Conservation (phyloP, 305 asterid genomes). For the Stenogyne calaminthoides region DNA sequence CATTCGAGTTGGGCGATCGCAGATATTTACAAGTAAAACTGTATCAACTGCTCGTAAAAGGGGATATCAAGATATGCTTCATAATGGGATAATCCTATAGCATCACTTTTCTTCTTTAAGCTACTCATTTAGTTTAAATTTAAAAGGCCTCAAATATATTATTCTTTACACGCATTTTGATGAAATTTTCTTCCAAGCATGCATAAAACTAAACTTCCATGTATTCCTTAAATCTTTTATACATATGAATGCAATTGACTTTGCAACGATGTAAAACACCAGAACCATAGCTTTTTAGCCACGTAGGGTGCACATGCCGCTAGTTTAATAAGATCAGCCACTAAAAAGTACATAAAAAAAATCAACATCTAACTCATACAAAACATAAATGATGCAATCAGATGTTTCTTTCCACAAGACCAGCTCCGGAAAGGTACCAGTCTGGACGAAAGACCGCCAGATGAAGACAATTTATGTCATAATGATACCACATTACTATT, state of each 20-base stretch:
- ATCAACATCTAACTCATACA: neutral
- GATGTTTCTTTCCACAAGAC: neutral
- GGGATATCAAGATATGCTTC: no score
- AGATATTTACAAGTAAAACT: no score
- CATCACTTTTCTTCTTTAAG: no score
- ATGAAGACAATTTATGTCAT: no score
- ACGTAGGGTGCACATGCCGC: neutral
- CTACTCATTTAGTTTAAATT: no score
- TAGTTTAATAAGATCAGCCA: neutral
- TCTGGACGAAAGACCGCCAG: neutral
- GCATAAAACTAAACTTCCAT: no score
- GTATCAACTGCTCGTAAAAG: conserved; percentile 30
- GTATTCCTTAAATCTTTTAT: no score
- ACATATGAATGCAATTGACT: neutral
- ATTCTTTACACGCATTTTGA: conserved; percentile 34
- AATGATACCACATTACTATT: no score
- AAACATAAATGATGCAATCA: neutral
- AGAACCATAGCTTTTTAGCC: neutral
- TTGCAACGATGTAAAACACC: neutral
- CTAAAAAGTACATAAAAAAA: neutral
- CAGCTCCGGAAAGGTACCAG: neutral
- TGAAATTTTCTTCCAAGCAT: no score
- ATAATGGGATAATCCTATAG: no score
- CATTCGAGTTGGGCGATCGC: no score
- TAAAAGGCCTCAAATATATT: neutral